Conservation (phyloP, 192 early-diverging fungal species). For the Rhizophlyctis rosea region DNA sequence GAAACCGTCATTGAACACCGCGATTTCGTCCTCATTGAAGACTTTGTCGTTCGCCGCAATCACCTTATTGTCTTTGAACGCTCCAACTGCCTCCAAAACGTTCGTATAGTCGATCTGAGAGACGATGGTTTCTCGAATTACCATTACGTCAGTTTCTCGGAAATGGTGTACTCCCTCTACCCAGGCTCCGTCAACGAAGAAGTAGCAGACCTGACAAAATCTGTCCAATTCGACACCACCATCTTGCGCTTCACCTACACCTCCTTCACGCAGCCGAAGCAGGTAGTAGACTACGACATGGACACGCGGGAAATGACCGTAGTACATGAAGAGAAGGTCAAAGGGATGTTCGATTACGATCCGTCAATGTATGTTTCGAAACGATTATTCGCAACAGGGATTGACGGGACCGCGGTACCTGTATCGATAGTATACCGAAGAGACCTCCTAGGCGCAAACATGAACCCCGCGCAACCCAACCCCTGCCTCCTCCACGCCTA, state of each 20-base stretch:
- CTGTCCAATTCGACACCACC: constrained; percentile 33
- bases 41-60: constrained; percentile 50
- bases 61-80: constrained; percentile 59
- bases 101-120: constrained; percentile 50
- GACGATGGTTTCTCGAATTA: constrained; percentile 39
- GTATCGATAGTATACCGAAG: constrained; percentile 41
- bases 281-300: constrained; percentile 39
- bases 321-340: constrained; percentile 26
- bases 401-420: constrained; percentile 34
- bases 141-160: constrained; percentile 59
- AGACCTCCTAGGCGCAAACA: constrained; percentile 33
- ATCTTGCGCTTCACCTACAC: constrained; percentile 40
- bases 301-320: constrained; percentile 23
- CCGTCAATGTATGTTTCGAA: constrained; percentile 12
- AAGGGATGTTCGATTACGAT: constrained; percentile 15
- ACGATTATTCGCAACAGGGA: constrained; percentile 33
- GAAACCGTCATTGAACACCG: constrained; percentile 58
- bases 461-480: constrained; percentile 26
- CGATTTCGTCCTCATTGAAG: constrained; percentile 59
- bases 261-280: constrained; percentile 27
- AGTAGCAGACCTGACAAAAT: constrained; percentile 46
- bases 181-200: constrained; percentile 52
- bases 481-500: constrained; percentile 36
- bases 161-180: constrained; percentile 49
- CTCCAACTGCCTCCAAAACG: constrained; percentile 60